Evolutionary conservation across 768 basidiomycete species (phyloP).

Genomic region (Tubosaeta sp.): DNA sequence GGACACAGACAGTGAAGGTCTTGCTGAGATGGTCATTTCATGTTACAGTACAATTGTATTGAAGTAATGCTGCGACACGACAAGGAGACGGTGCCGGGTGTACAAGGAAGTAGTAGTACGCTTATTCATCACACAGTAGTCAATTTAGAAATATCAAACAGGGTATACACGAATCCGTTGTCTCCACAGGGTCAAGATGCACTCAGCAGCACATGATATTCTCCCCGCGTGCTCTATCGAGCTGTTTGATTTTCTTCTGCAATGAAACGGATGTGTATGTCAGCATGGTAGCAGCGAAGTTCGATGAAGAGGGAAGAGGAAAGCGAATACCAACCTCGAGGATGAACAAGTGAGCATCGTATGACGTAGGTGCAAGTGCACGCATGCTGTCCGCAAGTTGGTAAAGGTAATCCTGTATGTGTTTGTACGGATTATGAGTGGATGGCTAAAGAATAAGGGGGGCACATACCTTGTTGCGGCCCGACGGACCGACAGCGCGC

Average conservation of each 20-base stretch:
- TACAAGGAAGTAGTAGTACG: too few relatives aligned
- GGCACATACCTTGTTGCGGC: slow-evolving; percentile 67
- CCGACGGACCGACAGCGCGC: slow-evolving; percentile 75
- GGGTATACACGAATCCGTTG: too few relatives aligned
- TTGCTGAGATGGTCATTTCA: too few relatives aligned
- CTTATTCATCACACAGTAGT: too few relatives aligned
- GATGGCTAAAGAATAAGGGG: neutral
- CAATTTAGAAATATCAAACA: too few relatives aligned
- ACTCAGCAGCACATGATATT: neutral
- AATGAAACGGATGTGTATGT: neutral
- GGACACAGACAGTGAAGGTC: too few relatives aligned
- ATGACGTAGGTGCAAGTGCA: slow-evolving; percentile 65
- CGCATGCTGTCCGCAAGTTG: slow-evolving; percentile 66
- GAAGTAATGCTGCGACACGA: too few relatives aligned
- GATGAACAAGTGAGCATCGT: slow-evolving; percentile 69
- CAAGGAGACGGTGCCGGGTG: too few relatives aligned
- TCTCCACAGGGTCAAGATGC: neutral
- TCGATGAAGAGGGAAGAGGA: neutral
- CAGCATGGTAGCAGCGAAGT: too few relatives aligned
- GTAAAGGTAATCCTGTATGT: slow-evolving; percentile 75
- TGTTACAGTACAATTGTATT: too few relatives aligned
- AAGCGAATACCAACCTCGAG: slow-evolving; percentile 53
- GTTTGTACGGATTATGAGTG: neutral
- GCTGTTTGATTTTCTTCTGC: neutral
- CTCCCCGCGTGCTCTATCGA: neutral